phyloP scores from a whole-genome alignment of 2,329 filamentous ascomycete genomes.

The Fusarium denticulatum region DNA sequence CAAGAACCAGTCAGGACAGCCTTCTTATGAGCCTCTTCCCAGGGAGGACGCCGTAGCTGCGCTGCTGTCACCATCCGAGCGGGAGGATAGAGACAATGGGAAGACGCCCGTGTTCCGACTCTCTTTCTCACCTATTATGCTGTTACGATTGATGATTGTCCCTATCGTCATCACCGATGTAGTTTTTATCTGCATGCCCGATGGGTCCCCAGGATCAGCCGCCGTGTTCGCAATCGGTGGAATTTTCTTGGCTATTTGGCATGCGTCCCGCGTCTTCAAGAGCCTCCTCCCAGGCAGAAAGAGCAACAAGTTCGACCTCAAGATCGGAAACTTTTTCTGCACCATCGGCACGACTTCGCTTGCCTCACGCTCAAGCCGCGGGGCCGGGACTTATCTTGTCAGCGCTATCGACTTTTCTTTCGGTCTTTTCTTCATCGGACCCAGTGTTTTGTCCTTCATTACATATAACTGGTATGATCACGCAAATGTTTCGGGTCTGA shows the following conservation, averaged over 20 bases:
- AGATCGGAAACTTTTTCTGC: conserved; percentile 37
- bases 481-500: conserved; percentile 3
- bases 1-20: conserved; percentile 16
- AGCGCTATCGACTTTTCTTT: conserved; percentile 34
- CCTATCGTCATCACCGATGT: conserved; percentile 28
- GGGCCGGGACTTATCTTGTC: conserved; percentile 12
- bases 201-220: not conserved
- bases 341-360: conserved; percentile 18
- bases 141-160: conserved; percentile 26
- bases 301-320: conserved; percentile 34
- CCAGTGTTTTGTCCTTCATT: conserved; percentile 16
- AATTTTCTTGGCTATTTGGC: conserved; percentile 25
- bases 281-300: conserved; percentile 13
- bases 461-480: not conserved
- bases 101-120: conserved; percentile 12
- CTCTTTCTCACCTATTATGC: conserved; percentile 28
- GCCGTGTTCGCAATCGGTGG: conserved; percentile 21
- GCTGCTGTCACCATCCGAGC: conserved; percentile 25
- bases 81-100: conserved; percentile 11
- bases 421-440: conserved; percentile 31
- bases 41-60: conserved; percentile 26
- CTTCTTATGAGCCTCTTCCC: conserved; percentile 26
- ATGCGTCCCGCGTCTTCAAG: conserved; percentile 8
- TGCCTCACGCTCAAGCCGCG: not conserved
- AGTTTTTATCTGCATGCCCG: conserved; percentile 14